phyloP scores from a whole-genome alignment of 306 rosid species.

The Trichosanthes cucumerina region DNA sequence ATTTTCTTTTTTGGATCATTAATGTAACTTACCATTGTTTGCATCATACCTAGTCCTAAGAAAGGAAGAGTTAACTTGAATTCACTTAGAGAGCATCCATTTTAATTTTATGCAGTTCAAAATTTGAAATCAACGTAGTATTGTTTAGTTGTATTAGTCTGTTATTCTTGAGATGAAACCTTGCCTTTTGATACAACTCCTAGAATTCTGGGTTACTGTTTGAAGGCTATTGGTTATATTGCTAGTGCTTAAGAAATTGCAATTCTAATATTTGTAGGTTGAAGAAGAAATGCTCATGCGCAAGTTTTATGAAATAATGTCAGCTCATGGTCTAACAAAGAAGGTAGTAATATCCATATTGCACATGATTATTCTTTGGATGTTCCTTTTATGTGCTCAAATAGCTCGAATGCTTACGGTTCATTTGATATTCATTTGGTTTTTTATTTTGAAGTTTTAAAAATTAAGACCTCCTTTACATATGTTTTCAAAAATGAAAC shows the following conservation, averaged over 20 bases:
- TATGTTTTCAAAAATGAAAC: no score
- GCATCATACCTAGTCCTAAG: no score
- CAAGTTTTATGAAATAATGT: slow-evolving; percentile 37
- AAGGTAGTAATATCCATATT: slow-evolving; percentile 13
- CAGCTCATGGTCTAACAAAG: slow-evolving; percentile 25
- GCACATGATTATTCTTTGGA: not conserved
- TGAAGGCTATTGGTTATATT: not conserved
- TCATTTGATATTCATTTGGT: no score
- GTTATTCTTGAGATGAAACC: not conserved
- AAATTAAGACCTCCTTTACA: no score
- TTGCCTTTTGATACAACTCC: not conserved
- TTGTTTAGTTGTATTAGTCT: not conserved
- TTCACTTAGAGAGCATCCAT: no score
- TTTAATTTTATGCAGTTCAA: not conserved
- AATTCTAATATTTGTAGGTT: slow-evolving; percentile 23
- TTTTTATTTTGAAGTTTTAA: no score
- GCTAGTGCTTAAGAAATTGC: not conserved
- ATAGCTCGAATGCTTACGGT: not conserved
- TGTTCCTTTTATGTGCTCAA: not conserved
- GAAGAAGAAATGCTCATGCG: slow-evolving; percentile 55
- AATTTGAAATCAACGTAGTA: not conserved
- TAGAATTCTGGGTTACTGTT: not conserved
- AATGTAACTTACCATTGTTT: not conserved
- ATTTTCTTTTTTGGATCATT: no score
- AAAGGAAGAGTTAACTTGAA: no score